These are phyloP conservation scores for Blastocystis sp. DNA, from an alignment of 352 stramenopile genomes.

Conservation along the genomic window DNA sequence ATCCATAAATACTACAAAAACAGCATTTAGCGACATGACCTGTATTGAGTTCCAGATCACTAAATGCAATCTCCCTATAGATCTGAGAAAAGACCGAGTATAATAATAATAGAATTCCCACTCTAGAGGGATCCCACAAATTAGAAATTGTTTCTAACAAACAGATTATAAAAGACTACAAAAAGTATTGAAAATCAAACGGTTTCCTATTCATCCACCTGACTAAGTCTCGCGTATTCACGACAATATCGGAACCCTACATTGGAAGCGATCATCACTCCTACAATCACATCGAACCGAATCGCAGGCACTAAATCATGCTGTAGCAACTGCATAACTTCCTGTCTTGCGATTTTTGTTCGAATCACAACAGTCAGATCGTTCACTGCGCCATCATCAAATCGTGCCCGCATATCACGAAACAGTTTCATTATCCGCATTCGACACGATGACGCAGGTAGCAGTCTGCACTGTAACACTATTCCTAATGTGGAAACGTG, in stretches of 20 bases:
- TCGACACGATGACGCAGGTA: not conserved
- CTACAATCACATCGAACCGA: not conserved
- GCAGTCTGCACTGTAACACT: conserved; percentile 31
- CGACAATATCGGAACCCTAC: conserved; percentile 1
- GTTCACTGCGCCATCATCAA: not conserved
- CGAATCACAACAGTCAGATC: not conserved
- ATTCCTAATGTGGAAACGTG: not conserved
- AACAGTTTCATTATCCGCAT: conserved; percentile 52
- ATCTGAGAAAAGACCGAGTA: not conserved
- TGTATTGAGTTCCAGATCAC: not conserved
- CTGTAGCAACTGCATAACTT: not conserved
- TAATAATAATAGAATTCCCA: not conserved
- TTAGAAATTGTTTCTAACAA: not conserved
- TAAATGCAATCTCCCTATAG: not conserved
- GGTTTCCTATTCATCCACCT: conserved; percentile 1
- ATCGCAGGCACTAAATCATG: conserved; percentile 18
- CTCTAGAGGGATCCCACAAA: not conserved
- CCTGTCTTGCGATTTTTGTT: not conserved
- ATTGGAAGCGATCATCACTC: not conserved
- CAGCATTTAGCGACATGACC: conserved; percentile 48
- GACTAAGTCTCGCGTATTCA: not conserved
- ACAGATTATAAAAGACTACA: not conserved
- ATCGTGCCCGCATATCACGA: not conserved
- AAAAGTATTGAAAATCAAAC: conserved; percentile 30
- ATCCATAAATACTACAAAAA: conserved; percentile 47